Base-by-base conservation (phyloP, 108 stramenopile genomes). In the Nitzschia sp. region DNA sequence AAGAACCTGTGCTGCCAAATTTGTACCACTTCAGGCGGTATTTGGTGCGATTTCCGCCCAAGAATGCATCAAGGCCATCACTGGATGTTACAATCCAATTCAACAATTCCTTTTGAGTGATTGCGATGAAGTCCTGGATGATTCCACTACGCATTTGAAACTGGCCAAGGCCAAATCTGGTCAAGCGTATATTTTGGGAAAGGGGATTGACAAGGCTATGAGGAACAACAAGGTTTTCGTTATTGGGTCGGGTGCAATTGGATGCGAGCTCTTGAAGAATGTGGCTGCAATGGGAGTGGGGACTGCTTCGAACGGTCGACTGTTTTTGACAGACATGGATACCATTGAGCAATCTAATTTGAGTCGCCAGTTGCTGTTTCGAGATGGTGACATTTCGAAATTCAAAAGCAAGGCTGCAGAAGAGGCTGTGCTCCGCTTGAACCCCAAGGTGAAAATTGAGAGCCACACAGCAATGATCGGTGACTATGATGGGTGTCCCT, bases 341-440 rank as follows among this genome's bases (percentile, higher is more conserved):
- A 96, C 98, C 10, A 99, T 99, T 69, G 99, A 99, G 67, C 80
- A 95, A 57, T 97, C 97, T 25, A 99, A 99, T 79, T 81, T 99
- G 15, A 98, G 98, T 72, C 76, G 99, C 37, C 97, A 98, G 70
- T 89, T 97, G 24, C 86, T 97, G 2, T 99, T 97, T 70, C 83
- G 98, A 26, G 84, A 93, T 42, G 61, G 63, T 11, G 88, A 94
- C 67, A 86, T 94, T 59, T 93, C 92, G 26, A 81, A 89, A 24
- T 90, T 94, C 76, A 95, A 94, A 71, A 93, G 95, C 51, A 71
- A 68, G 21, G 90, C 93, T 7, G 90, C 93, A 24, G 71, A 80
- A 44, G 66, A 81, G 10, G 87, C 89, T 0, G 67, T 86, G 22
- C 56, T 66, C 57, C 81, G 87, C 0, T 85, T 92, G 58, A 79